A percentile compares a stretch with the other conserved stretches of the same genome.
Conservation (phyloP, 192 early-diverging fungal genomes). For the Backusella tarrabulga region DNA sequence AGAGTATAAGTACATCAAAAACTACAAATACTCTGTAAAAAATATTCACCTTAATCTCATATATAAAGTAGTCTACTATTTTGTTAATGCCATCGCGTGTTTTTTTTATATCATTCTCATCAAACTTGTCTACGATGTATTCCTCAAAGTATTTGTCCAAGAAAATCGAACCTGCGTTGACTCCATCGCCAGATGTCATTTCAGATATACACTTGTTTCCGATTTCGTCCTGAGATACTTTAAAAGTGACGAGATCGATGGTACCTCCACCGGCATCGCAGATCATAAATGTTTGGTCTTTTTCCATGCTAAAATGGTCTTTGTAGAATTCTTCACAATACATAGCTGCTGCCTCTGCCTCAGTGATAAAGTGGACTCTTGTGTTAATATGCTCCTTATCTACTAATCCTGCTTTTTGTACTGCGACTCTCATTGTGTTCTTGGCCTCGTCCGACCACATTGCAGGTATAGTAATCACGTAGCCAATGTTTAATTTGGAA, state of each 20-base stretch:
- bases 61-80: constrained; percentile 39
- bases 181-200: constrained; percentile 54
- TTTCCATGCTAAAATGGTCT: constrained; percentile 34
- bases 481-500: neutral
- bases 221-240: constrained; percentile 29
- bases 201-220: constrained; percentile 31
- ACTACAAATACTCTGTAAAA: neutral
- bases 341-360: constrained; percentile 56
- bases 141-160: constrained; percentile 39
- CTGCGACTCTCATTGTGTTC: constrained; percentile 52
- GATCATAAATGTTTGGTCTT: constrained; percentile 45
- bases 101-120: constrained; percentile 29
- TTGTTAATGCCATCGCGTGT: constrained; percentile 26
- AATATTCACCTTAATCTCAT: constrained; percentile 37
- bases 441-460: constrained; percentile 50
- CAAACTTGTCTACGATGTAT: constrained; percentile 33
- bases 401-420: constrained; percentile 52
- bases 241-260: constrained; percentile 53
- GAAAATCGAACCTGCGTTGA: constrained; percentile 44
- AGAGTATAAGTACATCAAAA: neutral
- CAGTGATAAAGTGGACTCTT: constrained; percentile 41
- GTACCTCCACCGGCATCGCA: constrained; percentile 55
- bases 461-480: neutral
- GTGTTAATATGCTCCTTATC: constrained; percentile 26
- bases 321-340: constrained; percentile 47